Evolutionary conservation across 257 asterid genomes (phyloP).

Genomic region (Avicennia marina): DNA sequence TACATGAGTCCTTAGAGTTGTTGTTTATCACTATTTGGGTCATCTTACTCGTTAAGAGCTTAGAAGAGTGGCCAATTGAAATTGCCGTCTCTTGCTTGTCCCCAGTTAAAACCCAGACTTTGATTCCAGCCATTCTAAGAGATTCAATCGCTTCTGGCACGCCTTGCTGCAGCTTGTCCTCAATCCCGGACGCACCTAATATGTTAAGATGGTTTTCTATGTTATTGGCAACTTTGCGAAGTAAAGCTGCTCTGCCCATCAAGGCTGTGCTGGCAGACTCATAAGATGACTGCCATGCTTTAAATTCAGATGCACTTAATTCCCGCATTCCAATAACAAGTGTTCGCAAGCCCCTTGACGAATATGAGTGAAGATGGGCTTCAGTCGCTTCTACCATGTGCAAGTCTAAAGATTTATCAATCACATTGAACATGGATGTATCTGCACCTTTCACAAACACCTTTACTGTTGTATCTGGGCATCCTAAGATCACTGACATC

Average conservation of each 20-base stretch:
- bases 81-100: slow-evolving; percentile 81
- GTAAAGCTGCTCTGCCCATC: slow-evolving; percentile 68
- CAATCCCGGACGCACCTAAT: slow-evolving; percentile 70
- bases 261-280: slow-evolving; percentile 65
- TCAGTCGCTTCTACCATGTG: slow-evolving; percentile 47
- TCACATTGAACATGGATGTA: slow-evolving; percentile 59
- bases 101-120: slow-evolving; percentile 83
- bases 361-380: slow-evolving; percentile 55
- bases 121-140: slow-evolving; percentile 58
- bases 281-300: slow-evolving; percentile 67
- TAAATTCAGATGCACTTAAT: slow-evolving; percentile 50
- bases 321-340: slow-evolving; percentile 68
- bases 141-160: slow-evolving; percentile 78
- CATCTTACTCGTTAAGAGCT: slow-evolving; percentile 57
- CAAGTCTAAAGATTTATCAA: slow-evolving; percentile 35
- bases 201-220: slow-evolving; percentile 47
- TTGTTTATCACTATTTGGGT: slow-evolving; percentile 50
- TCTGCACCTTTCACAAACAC: slow-evolving; percentile 78
- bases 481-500: slow-evolving; percentile 77
- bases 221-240: slow-evolving; percentile 58
- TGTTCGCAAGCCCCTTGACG: slow-evolving; percentile 71
- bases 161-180: slow-evolving; percentile 68
- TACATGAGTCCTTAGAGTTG: slow-evolving; percentile 49
- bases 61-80: slow-evolving; percentile 68
- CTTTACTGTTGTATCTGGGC: slow-evolving; percentile 56